Base-by-base conservation (phyloP, 768 basidiomycete species). In the Leccinellum rugosiceps region DNA sequence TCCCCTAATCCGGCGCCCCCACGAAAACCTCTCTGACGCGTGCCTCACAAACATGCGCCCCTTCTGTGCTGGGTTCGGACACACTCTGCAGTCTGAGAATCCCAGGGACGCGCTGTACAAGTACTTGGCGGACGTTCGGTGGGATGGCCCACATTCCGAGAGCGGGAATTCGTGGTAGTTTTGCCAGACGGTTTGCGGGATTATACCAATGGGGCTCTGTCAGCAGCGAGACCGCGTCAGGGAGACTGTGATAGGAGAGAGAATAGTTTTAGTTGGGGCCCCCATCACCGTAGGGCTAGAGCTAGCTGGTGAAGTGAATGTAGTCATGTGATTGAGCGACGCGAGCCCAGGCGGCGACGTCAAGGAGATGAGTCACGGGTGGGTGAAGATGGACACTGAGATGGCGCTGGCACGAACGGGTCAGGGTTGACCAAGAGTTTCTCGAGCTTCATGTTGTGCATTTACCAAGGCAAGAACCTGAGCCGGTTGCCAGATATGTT, bases 401-500 rank as follows among this genome's bases (percentile, higher is more conserved):
- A 57, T 7, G 75, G 75, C 11, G 69, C 70, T 5, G 46, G 50
- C 6, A 82, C 58, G 71, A 88, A 90, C 0, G 81, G 87, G 60
- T 92, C 90, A 0, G 83, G 84, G 38, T 80, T 67, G 3, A 88
- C 65, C n/a, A 65, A 60, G 6, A 90, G 71, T 7, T 66, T 74
- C 19, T 65, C 65, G 1, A 88, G 73, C 17, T 67, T 74, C 80
- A 88, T 83, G 30, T 71, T 65, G n/a, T 78, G 68, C n/a, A 25
- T 25, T 4, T 90, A 86, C 6, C 83, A 78, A 13, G 89, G 89
- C 0, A 91, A 68, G 68, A 80, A 86, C 53, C 68, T 63, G 15
- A 25, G 25, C 25, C 4, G 25, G 25, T 25, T 25, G 2, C 25
- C 25, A 4, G 25, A 25, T 25, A 25, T 4, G 25, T 25, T 25